These are phyloP conservation scores for Fraxinus velutina DNA, from an alignment of 305 asterid species.

Conservation along the genomic window DNA sequence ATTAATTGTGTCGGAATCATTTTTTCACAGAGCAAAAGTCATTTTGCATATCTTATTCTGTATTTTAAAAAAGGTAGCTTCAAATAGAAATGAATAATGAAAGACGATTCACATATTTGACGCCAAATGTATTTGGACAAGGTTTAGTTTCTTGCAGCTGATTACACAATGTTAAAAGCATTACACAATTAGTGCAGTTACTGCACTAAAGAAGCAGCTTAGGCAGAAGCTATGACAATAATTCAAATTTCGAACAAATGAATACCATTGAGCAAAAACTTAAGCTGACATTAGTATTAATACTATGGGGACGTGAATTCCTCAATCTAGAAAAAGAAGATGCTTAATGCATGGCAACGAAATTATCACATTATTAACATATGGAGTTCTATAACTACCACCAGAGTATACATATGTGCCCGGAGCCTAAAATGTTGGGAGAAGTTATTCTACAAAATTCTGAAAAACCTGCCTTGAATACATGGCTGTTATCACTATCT, in stretches of 20 bases:
- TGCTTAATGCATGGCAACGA: not conserved
- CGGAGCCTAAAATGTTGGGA: constrained; percentile 15
- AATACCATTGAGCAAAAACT: not conserved
- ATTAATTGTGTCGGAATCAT: not conserved
- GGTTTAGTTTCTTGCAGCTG: not conserved
- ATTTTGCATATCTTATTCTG: not conserved
- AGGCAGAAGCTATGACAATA: not conserved
- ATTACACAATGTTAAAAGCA: not conserved
- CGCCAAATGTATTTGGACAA: not conserved
- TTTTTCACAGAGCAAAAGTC: not conserved
- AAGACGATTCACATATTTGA: not conserved
- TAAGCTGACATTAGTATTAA: not conserved
- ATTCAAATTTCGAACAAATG: not conserved
- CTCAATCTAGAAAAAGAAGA: not conserved
- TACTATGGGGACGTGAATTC: not conserved
- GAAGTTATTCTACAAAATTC: constrained; percentile 50
- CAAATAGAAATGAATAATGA: not conserved
- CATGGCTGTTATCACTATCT: constrained; percentile 92
- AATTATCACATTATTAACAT: constrained; percentile 18
- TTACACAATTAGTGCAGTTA: not conserved
- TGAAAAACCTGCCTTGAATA: constrained; percentile 99
- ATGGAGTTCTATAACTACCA: constrained; percentile 22
- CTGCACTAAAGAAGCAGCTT: not conserved
- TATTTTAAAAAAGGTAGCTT: not conserved
- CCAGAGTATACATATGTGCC: constrained; percentile 10